A percentile compares a stretch with the other conserved stretches of the same genome.
phyloP scores from a whole-genome alignment of 805 yeast species.

The Monosporozyma siamensis region DNA sequence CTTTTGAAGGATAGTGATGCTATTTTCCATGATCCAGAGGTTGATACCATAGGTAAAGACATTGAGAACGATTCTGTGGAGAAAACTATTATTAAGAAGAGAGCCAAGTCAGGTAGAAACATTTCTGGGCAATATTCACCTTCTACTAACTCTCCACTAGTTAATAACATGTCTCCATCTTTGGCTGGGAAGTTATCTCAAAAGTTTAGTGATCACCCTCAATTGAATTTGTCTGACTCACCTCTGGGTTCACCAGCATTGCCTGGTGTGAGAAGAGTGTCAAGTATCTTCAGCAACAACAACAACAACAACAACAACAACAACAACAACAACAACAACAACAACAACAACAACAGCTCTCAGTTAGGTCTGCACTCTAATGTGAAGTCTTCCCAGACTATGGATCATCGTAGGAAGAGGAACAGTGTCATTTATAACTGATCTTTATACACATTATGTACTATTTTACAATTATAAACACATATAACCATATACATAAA shows the following conservation, averaged over 20 bases:
- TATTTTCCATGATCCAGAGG: neutral
- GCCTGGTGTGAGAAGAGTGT: conserved; percentile 4
- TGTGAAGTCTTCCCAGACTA: neutral
- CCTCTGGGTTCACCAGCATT: neutral
- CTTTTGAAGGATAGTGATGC: neutral
- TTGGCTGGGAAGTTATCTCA: no score
- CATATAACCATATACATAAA: no score
- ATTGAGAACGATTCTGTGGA: neutral
- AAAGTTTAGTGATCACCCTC: no score
- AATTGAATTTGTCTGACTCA: no score
- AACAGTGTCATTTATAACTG: neutral
- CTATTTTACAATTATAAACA: neutral
- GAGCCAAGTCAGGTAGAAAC: neutral
- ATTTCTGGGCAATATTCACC: neutral
- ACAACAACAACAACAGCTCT: neutral
- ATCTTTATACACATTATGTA: neutral
- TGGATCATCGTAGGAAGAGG: neutral
- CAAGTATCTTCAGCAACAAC: no score
- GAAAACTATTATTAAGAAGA: neutral
- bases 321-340: no score
- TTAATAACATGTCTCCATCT: neutral
- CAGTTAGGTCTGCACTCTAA: neutral
- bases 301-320: no score
- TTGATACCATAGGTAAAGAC: neutral
- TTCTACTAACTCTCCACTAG: neutral